Percentiles rank a stretch among this genome's conserved stretches.
These are phyloP conservation scores for Diaporthe longicolla DNA, from an alignment of 2,329 filamentous ascomycete species.

Conservation along the genomic window DNA sequence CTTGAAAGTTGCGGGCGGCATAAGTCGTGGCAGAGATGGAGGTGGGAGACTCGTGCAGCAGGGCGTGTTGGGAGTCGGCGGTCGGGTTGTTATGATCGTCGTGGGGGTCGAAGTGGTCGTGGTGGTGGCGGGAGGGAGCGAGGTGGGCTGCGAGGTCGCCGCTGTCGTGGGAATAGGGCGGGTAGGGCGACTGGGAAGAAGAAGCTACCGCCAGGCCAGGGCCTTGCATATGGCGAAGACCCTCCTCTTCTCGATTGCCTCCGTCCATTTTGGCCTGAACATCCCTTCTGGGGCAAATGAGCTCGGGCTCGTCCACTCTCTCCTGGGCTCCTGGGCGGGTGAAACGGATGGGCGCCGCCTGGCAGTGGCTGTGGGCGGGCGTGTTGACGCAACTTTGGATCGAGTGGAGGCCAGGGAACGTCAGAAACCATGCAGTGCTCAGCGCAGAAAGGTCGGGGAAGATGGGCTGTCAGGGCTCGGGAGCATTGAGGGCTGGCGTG, in stretches of 20 bases:
- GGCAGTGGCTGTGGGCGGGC: conserved; percentile 34
- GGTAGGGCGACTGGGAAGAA: conserved; percentile 49
- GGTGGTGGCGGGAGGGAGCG: conserved; percentile 43
- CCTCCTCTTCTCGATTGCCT: conserved; percentile 61
- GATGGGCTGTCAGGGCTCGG: conserved; percentile 53
- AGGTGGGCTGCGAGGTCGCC: conserved; percentile 46
- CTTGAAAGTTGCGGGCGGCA: conserved; percentile 56
- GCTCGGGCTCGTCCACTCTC: conserved; percentile 34
- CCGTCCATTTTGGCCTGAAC: conserved; percentile 62
- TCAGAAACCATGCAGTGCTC: conserved; percentile 59
- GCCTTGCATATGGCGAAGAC: conserved; percentile 46
- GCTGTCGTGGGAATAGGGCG: conserved; percentile 48
- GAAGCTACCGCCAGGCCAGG: conserved; percentile 52
- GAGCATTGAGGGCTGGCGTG: conserved; percentile 64
- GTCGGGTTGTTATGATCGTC: conserved; percentile 46
- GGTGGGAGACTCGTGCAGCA: conserved; percentile 39
- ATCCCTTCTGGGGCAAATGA: conserved; percentile 51
- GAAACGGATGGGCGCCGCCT: conserved; percentile 38
- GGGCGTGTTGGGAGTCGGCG: conserved; percentile 35
- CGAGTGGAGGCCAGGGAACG: conserved; percentile 48
- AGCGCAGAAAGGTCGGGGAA: conserved; percentile 38
- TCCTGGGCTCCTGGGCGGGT: conserved; percentile 31
- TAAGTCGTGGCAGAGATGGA: conserved; percentile 52
- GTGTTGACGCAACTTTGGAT: conserved; percentile 36
- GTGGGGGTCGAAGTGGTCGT: conserved; percentile 46